phyloP scores from a whole-genome alignment of 148 eudicot genomes.

The Vaccinium macrocarpon region DNA sequence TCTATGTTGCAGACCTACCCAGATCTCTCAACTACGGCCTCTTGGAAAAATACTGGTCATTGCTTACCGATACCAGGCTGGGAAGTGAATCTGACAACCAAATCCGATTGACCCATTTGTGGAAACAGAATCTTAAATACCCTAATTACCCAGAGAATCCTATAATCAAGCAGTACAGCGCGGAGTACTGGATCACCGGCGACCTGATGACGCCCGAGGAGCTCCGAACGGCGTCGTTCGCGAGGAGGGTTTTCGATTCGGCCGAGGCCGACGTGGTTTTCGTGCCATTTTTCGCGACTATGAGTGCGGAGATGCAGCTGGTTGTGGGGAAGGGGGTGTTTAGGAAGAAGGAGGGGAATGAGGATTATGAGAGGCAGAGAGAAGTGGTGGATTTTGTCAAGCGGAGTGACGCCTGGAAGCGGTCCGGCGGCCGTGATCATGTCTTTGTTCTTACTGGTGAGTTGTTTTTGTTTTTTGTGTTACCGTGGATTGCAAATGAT shows the following conservation, averaged over 20 bases:
- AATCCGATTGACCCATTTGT: slow-evolving; percentile 35
- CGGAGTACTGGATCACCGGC: slow-evolving; percentile 93
- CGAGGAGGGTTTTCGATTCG: slow-evolving; percentile 58
- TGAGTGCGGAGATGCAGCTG: slow-evolving; percentile 92
- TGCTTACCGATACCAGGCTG: slow-evolving; percentile 63
- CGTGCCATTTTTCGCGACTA: slow-evolving; percentile 87
- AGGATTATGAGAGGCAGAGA: slow-evolving; percentile 77
- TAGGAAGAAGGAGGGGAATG: slow-evolving; percentile 76
- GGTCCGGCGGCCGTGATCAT: slow-evolving; percentile 90
- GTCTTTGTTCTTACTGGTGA: slow-evolving; percentile 92
- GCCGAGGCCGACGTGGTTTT: slow-evolving; percentile 74
- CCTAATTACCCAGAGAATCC: slow-evolving; percentile 81
- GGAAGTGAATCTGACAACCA: slow-evolving; percentile 72
- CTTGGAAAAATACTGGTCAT: slow-evolving; percentile 61
- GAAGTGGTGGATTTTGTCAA: slow-evolving; percentile 69
- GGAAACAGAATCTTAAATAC: slow-evolving; percentile 20
- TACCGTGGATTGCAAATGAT: not conserved
- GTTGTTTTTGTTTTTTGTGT: not conserved
- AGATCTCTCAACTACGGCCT: slow-evolving; percentile 64
- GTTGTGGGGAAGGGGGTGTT: slow-evolving; percentile 57
- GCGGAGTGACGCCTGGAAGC: slow-evolving; percentile 64
- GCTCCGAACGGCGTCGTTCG: slow-evolving; percentile 52
- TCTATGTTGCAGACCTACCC: slow-evolving; percentile 63
- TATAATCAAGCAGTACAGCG: slow-evolving; percentile 86
- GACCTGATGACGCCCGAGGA: slow-evolving; percentile 65